Conservation (phyloP, 495 filamentous ascomycete species). For the Penicillium pulvis region DNA sequence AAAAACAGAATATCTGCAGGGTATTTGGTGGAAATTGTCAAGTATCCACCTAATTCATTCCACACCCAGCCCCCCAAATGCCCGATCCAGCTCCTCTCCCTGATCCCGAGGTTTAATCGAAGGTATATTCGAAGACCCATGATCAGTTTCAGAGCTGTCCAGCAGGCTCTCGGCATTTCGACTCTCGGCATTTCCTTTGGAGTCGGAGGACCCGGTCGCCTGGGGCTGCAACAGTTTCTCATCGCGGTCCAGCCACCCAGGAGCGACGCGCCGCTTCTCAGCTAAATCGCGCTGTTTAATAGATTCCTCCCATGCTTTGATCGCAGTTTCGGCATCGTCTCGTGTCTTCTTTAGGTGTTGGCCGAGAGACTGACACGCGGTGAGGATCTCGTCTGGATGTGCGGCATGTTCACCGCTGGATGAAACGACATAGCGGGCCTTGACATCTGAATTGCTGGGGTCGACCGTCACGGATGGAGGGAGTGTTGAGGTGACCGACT, state of each 20-base stretch:
- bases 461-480: conserved; percentile 72
- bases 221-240: conserved; percentile 77
- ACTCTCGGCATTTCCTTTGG: conserved; percentile 37
- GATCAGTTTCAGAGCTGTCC: conserved; percentile 46
- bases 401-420: conserved; percentile 70
- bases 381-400: conserved; percentile 78
- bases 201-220: conserved; percentile 14
- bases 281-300: conserved; percentile 78
- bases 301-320: conserved; percentile 69
- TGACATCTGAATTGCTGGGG: conserved; percentile 39
- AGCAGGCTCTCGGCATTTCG: conserved; percentile 46
- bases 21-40: neutral
- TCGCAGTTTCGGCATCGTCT: conserved; percentile 61
- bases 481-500: conserved; percentile 78
- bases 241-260: conserved; percentile 92
- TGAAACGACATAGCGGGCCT: conserved; percentile 73
- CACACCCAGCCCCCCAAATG: conserved; percentile 72
- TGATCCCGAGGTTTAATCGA: conserved; percentile 55
- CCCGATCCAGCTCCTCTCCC: conserved; percentile 84
- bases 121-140: conserved; percentile 40
- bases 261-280: conserved; percentile 88
- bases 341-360: conserved; percentile 69
- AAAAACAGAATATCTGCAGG: neutral
- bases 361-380: conserved; percentile 73
- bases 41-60: conserved; percentile 34